Conservation (phyloP, 176 grass and related monocot genomes). For the Panicum miliaceum region DNA sequence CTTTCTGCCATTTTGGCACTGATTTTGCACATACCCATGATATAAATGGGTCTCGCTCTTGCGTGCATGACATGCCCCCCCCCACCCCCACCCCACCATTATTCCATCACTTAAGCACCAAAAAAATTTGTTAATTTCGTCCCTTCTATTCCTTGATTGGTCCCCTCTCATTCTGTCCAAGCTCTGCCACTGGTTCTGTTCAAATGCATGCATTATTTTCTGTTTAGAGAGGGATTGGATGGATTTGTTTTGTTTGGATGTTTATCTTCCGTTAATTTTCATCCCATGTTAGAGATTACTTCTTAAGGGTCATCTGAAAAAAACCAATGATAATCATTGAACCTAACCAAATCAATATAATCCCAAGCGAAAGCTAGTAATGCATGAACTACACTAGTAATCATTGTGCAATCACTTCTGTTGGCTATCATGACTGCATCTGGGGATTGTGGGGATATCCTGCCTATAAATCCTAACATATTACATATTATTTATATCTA, state of each 20-base stretch:
- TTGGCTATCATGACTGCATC: neutral
- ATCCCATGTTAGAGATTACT: neutral
- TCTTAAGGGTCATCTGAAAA: neutral
- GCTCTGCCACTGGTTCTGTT: neutral
- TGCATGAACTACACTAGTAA: neutral
- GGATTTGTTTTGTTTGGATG: neutral
- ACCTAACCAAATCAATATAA: neutral
- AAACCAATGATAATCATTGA: neutral
- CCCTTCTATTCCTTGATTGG: too few relatives aligned
- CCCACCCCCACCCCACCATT: too few relatives aligned
- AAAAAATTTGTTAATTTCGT: too few relatives aligned
- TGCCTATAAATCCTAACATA: neutral
- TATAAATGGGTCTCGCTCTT: neutral
- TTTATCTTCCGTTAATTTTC: neutral
- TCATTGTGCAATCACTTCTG: neutral
- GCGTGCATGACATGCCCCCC: neutral
- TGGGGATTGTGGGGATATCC: neutral
- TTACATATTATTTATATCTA: neutral
- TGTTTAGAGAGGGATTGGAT: neutral
- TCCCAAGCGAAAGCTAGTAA: neutral
- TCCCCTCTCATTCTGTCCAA: too few relatives aligned
- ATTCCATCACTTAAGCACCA: too few relatives aligned
- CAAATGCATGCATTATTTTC: neutral
- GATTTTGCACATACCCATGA: neutral
- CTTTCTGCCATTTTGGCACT: neutral